Conservation (phyloP, 1,284 basidiomycete genomes). For the Meira miltonrushii region DNA sequence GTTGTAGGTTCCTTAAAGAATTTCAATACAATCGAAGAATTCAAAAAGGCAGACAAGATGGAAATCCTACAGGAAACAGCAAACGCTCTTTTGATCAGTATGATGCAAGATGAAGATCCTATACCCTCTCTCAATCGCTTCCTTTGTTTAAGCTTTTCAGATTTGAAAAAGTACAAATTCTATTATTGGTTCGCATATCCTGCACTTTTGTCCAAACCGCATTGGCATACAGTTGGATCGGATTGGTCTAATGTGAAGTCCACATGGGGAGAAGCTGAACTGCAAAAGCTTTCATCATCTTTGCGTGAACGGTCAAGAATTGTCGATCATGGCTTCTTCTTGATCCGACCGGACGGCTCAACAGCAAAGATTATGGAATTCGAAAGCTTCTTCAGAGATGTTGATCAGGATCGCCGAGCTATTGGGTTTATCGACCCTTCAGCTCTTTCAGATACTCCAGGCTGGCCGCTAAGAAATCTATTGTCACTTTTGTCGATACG, state of each 20-base stretch:
- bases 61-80: constrained; percentile 60
- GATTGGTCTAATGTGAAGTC: background rate
- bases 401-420: constrained; percentile 3
- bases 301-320: background rate
- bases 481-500: constrained; percentile 61
- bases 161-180: constrained; percentile 95
- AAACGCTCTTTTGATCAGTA: constrained; percentile 14
- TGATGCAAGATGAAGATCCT: constrained; percentile 16
- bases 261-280: too few relatives aligned
- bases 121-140: constrained; percentile 63
- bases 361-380: constrained; percentile 19
- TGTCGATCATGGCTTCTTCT: constrained; percentile 22
- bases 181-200: constrained; percentile 98
- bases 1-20: constrained; percentile 67
- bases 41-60: constrained; percentile 82
- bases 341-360: constrained; percentile 15
- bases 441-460: constrained; percentile 68
- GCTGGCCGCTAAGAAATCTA: constrained; percentile 91
- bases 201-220: constrained; percentile 62
- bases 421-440: constrained; percentile 76
- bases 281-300: too few relatives aligned
- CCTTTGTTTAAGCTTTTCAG: constrained; percentile 84
- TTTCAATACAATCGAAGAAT: constrained; percentile 89
- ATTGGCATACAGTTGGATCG: constrained; percentile 59
- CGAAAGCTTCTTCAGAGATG: constrained; percentile 56